These are phyloP conservation scores for Nidularia sp. DNA, from an alignment of 768 basidiomycete genomes.

Conservation along the genomic window DNA sequence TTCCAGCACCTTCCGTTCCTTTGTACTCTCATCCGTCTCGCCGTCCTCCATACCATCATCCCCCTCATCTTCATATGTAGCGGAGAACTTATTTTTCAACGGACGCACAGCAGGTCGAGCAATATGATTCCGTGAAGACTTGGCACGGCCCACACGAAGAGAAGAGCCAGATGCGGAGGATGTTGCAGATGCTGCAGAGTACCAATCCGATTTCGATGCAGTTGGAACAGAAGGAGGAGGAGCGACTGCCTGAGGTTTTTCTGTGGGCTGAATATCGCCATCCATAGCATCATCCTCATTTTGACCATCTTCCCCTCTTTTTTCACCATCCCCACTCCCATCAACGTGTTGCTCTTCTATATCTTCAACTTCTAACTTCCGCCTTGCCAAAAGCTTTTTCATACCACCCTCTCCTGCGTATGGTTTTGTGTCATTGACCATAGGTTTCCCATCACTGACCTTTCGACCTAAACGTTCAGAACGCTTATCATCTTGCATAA, in stretches of 20 bases:
- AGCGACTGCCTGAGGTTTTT: no score
- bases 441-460: conserved; percentile 25
- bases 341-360: conserved; percentile 32
- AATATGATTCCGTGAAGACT: conserved; percentile 54
- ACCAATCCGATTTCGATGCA: conserved; percentile 24
- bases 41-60: conserved; percentile 44
- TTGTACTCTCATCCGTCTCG: conserved; percentile 31
- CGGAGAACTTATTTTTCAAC: conserved; percentile 59
- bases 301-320: conserved; percentile 22
- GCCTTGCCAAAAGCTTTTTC: conserved; percentile 68
- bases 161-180: conserved; percentile 37
- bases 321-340: conserved; percentile 9
- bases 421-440: conserved; percentile 60
- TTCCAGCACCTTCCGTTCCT: conserved; percentile 44
- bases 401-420: conserved; percentile 78
- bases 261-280: conserved; percentile 6
- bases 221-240: conserved; percentile 12
- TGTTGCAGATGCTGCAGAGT: conserved; percentile 23
- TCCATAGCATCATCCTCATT: conserved; percentile 18
- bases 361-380: conserved; percentile 54
- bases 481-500: conserved; percentile 60
- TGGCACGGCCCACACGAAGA: conserved; percentile 62
- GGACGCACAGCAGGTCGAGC: conserved; percentile 45
- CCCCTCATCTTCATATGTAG: conserved; percentile 48
- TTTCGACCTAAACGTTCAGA: conserved; percentile 43